These are phyloP conservation scores for Sechiopsis laciniata DNA, from an alignment of 306 rosid species.

Conservation along the genomic window DNA sequence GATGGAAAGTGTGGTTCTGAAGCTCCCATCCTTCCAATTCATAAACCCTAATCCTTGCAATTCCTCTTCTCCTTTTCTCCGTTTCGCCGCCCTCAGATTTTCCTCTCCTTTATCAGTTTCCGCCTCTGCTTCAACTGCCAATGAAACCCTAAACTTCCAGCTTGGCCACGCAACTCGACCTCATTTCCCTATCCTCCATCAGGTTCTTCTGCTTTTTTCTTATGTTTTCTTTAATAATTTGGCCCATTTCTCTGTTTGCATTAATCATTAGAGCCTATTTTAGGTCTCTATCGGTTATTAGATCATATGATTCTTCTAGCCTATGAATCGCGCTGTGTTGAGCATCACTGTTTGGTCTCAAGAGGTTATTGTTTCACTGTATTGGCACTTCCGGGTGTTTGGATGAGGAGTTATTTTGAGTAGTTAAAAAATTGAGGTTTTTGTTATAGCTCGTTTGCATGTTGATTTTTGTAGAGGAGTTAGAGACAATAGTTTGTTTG, in stretches of 20 bases:
- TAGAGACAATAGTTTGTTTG: no score
- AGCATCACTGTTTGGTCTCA: not conserved
- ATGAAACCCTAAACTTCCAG: constrained; percentile 1
- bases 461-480: no score
- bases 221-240: not conserved
- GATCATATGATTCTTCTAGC: not conserved
- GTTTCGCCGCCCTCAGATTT: not conserved
- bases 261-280: not conserved
- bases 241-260: not conserved
- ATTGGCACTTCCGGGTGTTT: not conserved
- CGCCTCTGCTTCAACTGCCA: constrained; percentile 22
- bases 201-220: constrained; percentile 28
- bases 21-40: constrained; percentile 1
- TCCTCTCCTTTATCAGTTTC: constrained; percentile 7
- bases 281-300: not conserved
- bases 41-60: constrained; percentile 2
- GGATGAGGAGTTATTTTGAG: no score
- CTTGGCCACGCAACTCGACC: constrained; percentile 53
- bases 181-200: constrained; percentile 61
- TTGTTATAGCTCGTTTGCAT: no score
- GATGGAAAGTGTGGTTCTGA: constrained; percentile 21
- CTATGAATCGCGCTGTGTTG: not conserved
- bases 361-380: not conserved
- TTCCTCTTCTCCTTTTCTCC: constrained; percentile 15
- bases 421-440: no score